Base-by-base conservation (phyloP, 805 yeast species). In the Priceomyces haplophilus region DNA sequence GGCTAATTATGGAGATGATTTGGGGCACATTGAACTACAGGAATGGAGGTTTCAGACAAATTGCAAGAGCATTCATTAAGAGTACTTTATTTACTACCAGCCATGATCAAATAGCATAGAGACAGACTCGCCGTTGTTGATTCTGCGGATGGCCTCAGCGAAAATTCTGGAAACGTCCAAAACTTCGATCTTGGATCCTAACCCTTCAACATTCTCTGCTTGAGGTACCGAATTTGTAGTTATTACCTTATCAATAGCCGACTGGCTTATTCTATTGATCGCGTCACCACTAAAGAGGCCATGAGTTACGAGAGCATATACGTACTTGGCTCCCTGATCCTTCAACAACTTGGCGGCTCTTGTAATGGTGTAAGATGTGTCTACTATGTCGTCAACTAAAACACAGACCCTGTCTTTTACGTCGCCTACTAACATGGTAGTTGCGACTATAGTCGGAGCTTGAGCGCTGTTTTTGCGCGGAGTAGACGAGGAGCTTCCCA, bases 381-480 rank as follows among this genome's bases (percentile, higher is more conserved):
- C 99, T 3, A 89, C 89, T 53, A 93, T 70, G 61, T 93, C 99
- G 65, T 93, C 99, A 29, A 93, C 76, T 38, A 93, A 68, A n/a
- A 93, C 85, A 62, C 97, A 95, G 2, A 80, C 87, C 55, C 85
- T 82, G 52, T 80, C 88, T 46, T 78, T 77, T 27, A 93, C 98
- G 57, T 91, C 96, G 32, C 99, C 99, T 20, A 93, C 99, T 16
- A 93, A 77, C 95, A 93, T 89, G 2, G 96, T 87, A 1, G 96
- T 85, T 31, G 95, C 91, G 34, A 80, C 76, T 61, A 67, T 59
- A 27, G 52, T 48, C 21, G 62, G 60, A 17, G 56, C 51, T 10
- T 61, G 52, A 37, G 54, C 46, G 3, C 63, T 34, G 30, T 27
- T 31, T 43, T 51, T 43, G 32, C 51, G 43, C n/a, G 38, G 35